phyloP scores from a whole-genome alignment of 345 rosid species.

The Euphorbia peplus region DNA sequence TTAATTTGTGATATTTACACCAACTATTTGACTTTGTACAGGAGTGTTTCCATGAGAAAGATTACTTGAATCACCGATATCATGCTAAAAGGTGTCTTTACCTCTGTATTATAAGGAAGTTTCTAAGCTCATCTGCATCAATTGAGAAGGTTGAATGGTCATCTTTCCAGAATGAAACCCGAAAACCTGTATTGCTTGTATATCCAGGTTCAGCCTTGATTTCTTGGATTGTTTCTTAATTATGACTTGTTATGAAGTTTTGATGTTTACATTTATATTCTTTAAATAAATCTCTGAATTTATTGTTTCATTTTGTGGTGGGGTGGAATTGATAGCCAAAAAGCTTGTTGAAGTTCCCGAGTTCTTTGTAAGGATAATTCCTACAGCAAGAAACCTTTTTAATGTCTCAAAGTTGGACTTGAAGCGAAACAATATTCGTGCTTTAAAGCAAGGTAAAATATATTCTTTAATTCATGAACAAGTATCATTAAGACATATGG shows the following conservation, averaged over 20 bases:
- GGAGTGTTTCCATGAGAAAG: constrained; percentile 90
- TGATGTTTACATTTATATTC: neutral
- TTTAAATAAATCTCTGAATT: neutral
- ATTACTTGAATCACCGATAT: constrained; percentile 80
- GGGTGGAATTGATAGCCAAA: constrained; percentile 32
- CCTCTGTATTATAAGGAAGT: constrained; percentile 69
- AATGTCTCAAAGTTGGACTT: constrained; percentile 57
- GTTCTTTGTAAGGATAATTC: constrained; percentile 63
- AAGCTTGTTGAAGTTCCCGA: constrained; percentile 52
- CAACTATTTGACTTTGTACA: constrained; percentile 23
- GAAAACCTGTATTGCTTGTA: constrained; percentile 73
- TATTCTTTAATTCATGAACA: constrained; percentile 1
- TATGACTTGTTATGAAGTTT: neutral
- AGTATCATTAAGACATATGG: constrained; percentile 7
- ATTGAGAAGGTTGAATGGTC: constrained; percentile 80
- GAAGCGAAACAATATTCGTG: constrained; percentile 65
- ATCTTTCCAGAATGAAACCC: constrained; percentile 70
- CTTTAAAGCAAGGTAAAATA: constrained; percentile 53
- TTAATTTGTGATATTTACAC: neutral
- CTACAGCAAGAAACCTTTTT: constrained; percentile 65
- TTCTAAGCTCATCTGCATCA: constrained; percentile 42
- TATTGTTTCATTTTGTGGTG: neutral
- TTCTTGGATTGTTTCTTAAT: neutral
- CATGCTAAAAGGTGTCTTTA: constrained; percentile 84
- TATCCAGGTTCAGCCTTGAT: constrained; percentile 56